Evolutionary conservation across 148 eudicot genomes (phyloP).

Genomic region (Rhododendron mucronatum): DNA sequence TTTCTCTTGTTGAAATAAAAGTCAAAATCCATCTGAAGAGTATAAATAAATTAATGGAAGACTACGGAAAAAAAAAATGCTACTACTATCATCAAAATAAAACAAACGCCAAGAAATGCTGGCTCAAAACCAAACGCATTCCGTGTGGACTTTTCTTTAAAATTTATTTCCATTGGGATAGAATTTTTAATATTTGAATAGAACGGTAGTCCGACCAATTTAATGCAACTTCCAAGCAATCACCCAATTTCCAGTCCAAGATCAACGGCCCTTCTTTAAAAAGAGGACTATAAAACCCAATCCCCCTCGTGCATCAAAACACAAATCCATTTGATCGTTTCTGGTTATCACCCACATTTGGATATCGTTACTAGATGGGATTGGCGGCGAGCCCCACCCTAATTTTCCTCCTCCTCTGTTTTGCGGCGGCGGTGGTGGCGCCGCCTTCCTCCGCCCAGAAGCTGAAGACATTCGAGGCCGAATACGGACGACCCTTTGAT

Average conservation of each 20-base stretch:
- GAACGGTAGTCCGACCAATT: background rate
- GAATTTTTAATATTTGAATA: background rate
- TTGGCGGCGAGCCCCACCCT: background rate
- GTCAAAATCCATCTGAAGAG: no score
- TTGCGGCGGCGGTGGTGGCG: slow-evolving; percentile 2
- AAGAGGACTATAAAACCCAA: background rate
- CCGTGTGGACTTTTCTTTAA: background rate
- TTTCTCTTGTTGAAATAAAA: no score
- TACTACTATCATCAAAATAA: no score
- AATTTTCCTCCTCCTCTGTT: slow-evolving; percentile 4
- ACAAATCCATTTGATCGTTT: background rate
- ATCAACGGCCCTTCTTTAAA: background rate
- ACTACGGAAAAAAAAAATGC: no score
- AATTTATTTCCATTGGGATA: background rate
- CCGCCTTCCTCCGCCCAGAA: slow-evolving; percentile 6
- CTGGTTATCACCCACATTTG: background rate
- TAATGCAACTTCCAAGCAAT: background rate
- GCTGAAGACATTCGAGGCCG: background rate
- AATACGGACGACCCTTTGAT: slow-evolving; percentile 37
- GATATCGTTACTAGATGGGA: background rate
- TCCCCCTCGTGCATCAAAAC: background rate
- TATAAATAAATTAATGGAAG: no score
- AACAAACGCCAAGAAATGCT: no score
- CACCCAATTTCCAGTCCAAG: background rate
- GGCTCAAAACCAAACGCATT: no score